Evolutionary conservation across 2,329 filamentous ascomycete genomes (phyloP), one percentile per base, ranked within the genome.

Genomic region (Fusarium nelsonii): DNA sequence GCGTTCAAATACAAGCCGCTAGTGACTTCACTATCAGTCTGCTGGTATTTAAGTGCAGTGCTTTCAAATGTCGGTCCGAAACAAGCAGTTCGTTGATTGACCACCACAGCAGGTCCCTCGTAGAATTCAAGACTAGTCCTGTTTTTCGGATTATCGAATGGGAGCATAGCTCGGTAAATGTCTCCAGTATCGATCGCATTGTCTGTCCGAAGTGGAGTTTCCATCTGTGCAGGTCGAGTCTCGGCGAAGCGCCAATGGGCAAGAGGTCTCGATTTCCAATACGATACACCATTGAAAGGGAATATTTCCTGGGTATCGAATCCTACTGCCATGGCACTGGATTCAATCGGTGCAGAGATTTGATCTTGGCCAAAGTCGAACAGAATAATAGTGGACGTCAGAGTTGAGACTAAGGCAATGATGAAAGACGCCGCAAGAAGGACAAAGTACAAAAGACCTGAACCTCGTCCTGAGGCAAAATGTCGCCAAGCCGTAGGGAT

Each of bases 181-280:
- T 62, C 58, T 5, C 58, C 53, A 1, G 58, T 62, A 11, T 58
- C 58, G 0, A 51, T 32, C 4, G 53, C 58, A 14, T 58, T 33
- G 4, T 34, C n/a, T 9, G 45, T 58, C 0, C 58, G 52, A 40
- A 57, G 53, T 7, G 20, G 10, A 14, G 39, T 58, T 8, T 61
- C 28, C 33, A 34, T 34, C 8, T 51, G n/a, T 2, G n/a, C 16
- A 4, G 44, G 52, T 2, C 39, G 52, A 2, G 45, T 26, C 33
- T 68, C 64, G 8, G 61, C 61, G 28, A 68, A 68, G 3, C 64
- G 52, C 64, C 64, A 68, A 36, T 65, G 57, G 0, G 64, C 56
- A 7, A 60, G 37, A 2, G 64, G 64, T 15, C 52, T 34, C 11
- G 64, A 65, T 7, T 58, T 65, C 64, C 61, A 65, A 14, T 62